Evolutionary conservation across 306 rosid genomes (phyloP).

Genomic region (Canavalia ensiformis): DNA sequence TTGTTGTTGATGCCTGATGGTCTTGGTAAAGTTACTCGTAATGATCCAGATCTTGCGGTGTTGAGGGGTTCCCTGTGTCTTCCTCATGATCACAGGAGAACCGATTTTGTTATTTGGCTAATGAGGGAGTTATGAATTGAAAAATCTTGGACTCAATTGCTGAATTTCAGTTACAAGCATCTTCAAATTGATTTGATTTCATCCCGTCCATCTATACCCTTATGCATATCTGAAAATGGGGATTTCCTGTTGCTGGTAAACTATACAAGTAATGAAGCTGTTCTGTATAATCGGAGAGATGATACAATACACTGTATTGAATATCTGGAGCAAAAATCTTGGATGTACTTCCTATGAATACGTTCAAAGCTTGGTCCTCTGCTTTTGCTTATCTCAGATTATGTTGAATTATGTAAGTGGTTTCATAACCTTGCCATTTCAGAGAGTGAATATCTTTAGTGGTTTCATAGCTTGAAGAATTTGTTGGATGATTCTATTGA

Average conservation of each 20-base stretch:
- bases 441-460: neutral
- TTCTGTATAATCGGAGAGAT: neutral
- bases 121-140: constrained; percentile 39
- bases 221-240: neutral
- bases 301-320: neutral
- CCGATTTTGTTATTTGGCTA: constrained; percentile 46
- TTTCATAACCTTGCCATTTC: neutral
- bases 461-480: neutral
- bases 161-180: neutral
- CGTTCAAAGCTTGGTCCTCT: neutral
- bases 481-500: neutral
- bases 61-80: neutral
- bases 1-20: neutral
- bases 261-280: neutral
- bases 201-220: too few relatives aligned
- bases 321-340: neutral
- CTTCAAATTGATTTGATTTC: neutral
- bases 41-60: neutral
- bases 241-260: neutral
- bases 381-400: neutral
- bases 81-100: neutral
- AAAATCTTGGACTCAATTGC: constrained; percentile 33
- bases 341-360: neutral
- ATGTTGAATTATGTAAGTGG: neutral
- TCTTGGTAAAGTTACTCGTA: neutral